These are phyloP conservation scores for Botrytis aclada DNA, from an alignment of 2,329 filamentous ascomycete genomes.

Conservation along the genomic window DNA sequence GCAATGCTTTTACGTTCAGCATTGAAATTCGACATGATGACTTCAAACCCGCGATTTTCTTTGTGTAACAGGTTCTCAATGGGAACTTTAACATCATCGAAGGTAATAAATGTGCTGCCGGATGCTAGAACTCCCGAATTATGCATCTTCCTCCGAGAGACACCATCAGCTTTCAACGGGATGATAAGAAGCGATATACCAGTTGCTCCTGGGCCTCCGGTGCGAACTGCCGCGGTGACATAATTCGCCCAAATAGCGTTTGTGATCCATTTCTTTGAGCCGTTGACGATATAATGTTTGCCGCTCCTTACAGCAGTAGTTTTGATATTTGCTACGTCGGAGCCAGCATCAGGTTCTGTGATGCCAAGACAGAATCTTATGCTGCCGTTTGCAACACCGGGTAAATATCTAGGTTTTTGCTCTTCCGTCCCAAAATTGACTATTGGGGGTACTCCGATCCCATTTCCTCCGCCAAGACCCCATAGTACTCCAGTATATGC, in stretches of 20 bases:
- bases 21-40: constrained; percentile 60
- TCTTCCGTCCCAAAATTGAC: constrained; percentile 58
- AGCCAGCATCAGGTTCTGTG: constrained; percentile 61
- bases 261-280: constrained; percentile 68
- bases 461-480: constrained; percentile 56
- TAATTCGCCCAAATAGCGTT: constrained; percentile 59
- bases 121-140: constrained; percentile 67
- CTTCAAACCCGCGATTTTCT: constrained; percentile 54
- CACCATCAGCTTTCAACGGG: constrained; percentile 48
- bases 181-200: constrained; percentile 60
- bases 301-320: constrained; percentile 56
- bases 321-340: constrained; percentile 61
- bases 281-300: constrained; percentile 59
- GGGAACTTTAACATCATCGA: constrained; percentile 55
- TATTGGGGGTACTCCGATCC: constrained; percentile 62
- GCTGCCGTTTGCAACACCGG: constrained; percentile 55
- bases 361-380: constrained; percentile 63
- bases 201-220: constrained; percentile 50
- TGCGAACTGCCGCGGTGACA: constrained; percentile 60
- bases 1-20: constrained; percentile 58
- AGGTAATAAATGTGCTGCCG: constrained; percentile 52
- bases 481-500: constrained; percentile 56
- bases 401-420: constrained; percentile 58
- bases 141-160: constrained; percentile 52
- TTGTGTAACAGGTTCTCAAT: constrained; percentile 51